Percentiles rank a stretch among this genome's conserved stretches.
These are phyloP conservation scores for Magnusiomyces fungicola DNA, from an alignment of 1,139 yeast genomes.

Conservation along the genomic window DNA sequence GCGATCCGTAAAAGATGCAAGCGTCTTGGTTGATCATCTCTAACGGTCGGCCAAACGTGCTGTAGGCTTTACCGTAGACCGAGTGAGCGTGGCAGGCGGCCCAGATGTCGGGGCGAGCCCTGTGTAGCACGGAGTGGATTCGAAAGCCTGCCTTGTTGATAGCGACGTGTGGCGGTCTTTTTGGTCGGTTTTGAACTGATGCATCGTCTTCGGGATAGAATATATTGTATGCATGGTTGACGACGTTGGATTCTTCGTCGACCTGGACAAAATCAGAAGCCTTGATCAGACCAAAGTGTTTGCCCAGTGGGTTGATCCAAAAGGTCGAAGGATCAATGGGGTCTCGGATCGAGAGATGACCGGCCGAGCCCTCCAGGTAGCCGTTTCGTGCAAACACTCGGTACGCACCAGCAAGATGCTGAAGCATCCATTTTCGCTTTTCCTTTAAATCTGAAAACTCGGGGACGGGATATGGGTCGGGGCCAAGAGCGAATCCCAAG, in stretches of 20 bases:
- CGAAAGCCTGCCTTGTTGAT: conserved; percentile 77
- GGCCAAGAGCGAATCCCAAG: too few relatives aligned
- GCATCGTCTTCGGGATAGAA: conserved; percentile 47
- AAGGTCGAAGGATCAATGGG: conserved; percentile 65
- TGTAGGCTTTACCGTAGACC: conserved; percentile 65
- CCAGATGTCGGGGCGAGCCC: conserved; percentile 67
- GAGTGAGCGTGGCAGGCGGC: conserved; percentile 85
- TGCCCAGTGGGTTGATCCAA: conserved; percentile 75
- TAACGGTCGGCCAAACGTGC: conserved; percentile 60
- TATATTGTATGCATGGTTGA: conserved; percentile 21
- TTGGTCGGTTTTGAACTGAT: conserved; percentile 4
- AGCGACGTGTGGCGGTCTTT: conserved; percentile 32
- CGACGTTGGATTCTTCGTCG: conserved; percentile 60
- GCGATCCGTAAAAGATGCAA: conserved; percentile 58
- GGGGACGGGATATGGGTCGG: conserved; percentile 37
- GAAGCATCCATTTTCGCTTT: conserved; percentile 55
- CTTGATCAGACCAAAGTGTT: conserved; percentile 60
- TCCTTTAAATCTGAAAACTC: conserved; percentile 43
- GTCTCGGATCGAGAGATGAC: conserved; percentile 73
- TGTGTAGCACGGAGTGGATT: conserved; percentile 70
- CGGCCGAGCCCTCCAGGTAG: conserved; percentile 71
- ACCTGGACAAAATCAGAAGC: conserved; percentile 73
- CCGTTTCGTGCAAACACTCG: conserved; percentile 69
- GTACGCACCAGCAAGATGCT: conserved; percentile 81
- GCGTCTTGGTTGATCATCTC: conserved; percentile 80